Base-by-base conservation (phyloP, 2,329 filamentous ascomycete species). In the Diaporthe citriasiana region DNA sequence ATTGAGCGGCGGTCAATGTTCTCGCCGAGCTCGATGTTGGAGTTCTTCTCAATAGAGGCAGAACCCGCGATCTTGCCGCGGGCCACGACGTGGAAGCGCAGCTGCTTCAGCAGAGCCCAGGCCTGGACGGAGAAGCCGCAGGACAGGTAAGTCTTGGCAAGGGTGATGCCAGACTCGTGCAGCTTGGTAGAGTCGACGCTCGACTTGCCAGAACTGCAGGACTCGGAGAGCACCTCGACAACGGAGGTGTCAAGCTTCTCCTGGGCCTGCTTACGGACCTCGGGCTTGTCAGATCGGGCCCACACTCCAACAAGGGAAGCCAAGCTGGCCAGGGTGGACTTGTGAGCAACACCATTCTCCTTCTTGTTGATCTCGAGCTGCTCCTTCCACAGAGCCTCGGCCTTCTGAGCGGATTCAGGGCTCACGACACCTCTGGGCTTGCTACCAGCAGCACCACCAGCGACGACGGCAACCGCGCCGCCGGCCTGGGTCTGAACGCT, bases 311-410 rank as follows among this genome's bases (percentile, higher is more conserved):
- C 74, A 30, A 75, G 72, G 30, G 74, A 75, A n/a, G 72, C 56
- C 72, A 74, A n/a, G 33, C 74, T 75, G 33, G 68, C 74, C 47
- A 74, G 53, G 4, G 74, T 75, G 8, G 69, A 55, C 72, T 75
- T 74, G 60, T 75, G 72, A n/a, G 72, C 72, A 50, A 70, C 55
- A 19, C 75, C 75, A 27, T 76, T 51, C 56, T 74, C 69, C 74
- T 72, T 73, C 72, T 76, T 74, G 75, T 76, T 76, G 65, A 75
- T 63, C 63, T 76, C 74, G 13, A 76, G 74, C 70, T 76, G 74
- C 65, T 76, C 75, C 71, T 69, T 74, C 74, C 75, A 76, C 38
- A 76, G 74, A 6, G 33, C 35, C 63, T 76, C 74, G 42, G 74
- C 75, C 74, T 76, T 76, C 40, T 76, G 66, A 30, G 70, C 70